Conservation (phyloP, 176 grass and related monocot genomes). For the Zea luxurians region DNA sequence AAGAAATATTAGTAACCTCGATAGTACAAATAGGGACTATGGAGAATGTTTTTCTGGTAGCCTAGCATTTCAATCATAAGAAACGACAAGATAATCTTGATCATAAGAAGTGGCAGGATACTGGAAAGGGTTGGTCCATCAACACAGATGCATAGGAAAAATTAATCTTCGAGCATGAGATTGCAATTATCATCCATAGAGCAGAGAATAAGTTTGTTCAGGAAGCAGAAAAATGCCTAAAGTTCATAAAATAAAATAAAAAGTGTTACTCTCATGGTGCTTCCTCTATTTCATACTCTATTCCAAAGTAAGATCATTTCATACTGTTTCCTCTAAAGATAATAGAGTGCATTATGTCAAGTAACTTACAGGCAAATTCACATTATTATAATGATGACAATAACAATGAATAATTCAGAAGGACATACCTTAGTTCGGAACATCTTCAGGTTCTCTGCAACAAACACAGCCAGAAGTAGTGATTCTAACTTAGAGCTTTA, state of each 20-base stretch:
- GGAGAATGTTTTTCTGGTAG: background rate
- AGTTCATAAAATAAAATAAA: background rate
- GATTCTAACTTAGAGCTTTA: conserved; percentile 35
- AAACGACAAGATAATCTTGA: conserved; percentile 11
- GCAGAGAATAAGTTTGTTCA: background rate
- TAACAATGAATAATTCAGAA: background rate
- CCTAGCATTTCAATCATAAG: background rate
- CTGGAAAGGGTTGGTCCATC: background rate
- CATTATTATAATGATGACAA: background rate
- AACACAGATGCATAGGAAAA: background rate
- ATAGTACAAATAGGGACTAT: background rate
- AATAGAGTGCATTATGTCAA: background rate
- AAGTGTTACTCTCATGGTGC: background rate
- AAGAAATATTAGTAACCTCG: conserved; percentile 5
- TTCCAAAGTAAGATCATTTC: background rate
- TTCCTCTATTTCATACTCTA: no score
- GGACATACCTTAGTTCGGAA: conserved; percentile 33
- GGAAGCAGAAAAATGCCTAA: background rate
- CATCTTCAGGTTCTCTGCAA: conserved; percentile 37
- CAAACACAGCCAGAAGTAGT: conserved; percentile 36
- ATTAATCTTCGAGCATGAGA: background rate
- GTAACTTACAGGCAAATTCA: background rate
- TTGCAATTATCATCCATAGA: background rate
- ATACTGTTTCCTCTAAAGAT: background rate
- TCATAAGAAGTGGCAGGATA: background rate